Percentiles rank a stretch among this genome's conserved stretches.
phyloP scores from a whole-genome alignment of 768 basidiomycete species.

The Favolaschia claudopus region DNA sequence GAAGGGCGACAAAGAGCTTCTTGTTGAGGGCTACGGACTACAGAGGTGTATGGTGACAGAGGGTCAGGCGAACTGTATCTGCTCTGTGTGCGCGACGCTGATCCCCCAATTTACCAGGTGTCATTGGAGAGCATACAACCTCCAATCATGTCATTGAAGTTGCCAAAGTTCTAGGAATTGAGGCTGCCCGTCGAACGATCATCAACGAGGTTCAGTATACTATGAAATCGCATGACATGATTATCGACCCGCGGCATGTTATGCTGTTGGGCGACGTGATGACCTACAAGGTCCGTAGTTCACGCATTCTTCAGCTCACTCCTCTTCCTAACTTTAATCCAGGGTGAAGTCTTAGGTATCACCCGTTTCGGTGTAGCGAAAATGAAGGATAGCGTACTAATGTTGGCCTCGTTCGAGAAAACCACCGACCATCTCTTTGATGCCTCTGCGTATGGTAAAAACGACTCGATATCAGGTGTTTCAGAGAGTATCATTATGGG shows the following conservation, averaged over 20 bases:
- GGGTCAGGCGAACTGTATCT: conserved; percentile 54
- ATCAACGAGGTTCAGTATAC: conserved; percentile 97
- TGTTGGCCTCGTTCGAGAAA: conserved; percentile 99
- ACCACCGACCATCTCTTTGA: conserved; percentile 99
- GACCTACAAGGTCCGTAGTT: conserved; percentile 83
- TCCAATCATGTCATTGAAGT: conserved; percentile 99
- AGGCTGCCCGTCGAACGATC: conserved; percentile 93
- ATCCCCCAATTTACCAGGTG: conserved; percentile 61
- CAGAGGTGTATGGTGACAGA: conserved; percentile 98
- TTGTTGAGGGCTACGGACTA: conserved; percentile 97
- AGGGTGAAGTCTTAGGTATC: conserved; percentile 98
- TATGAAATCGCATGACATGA: conserved; percentile 98
- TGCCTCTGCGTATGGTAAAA: conserved; percentile 95
- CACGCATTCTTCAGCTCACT: neutral
- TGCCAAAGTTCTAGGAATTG: conserved; percentile 94
- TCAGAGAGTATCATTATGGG: conserved; percentile 99
- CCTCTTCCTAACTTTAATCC: conserved; percentile 1
- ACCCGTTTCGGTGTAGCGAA: conserved; percentile 99
- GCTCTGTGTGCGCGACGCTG: neutral
- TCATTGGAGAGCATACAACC: conserved; percentile 89
- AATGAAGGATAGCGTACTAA: conserved; percentile 99
- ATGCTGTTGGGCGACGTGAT: conserved; percentile 99
- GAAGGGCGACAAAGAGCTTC: conserved; percentile 88
- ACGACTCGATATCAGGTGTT: conserved; percentile 93
- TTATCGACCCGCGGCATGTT: conserved; percentile 97